These are phyloP conservation scores for Suillus subluteus DNA, from an alignment of 768 basidiomycete genomes.

Conservation along the genomic window DNA sequence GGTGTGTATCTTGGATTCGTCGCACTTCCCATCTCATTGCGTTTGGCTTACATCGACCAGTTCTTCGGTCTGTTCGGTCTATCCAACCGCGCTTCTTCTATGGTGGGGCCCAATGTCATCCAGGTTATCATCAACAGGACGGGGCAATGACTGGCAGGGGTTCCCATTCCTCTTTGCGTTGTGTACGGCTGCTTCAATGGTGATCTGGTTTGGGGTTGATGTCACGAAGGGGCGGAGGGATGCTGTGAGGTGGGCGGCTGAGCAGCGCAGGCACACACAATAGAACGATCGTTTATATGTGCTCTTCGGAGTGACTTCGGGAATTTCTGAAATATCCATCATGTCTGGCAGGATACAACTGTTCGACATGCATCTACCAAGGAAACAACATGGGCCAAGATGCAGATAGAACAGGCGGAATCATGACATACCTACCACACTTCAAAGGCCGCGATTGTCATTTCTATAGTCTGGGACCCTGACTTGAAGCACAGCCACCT, in stretches of 20 bases:
- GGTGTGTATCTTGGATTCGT: conserved; percentile 35
- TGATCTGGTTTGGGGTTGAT: conserved; percentile 80
- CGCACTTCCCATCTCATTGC: not conserved
- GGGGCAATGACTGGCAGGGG: conserved; percentile 79
- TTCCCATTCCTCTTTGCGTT: conserved; percentile 84
- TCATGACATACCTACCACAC: not conserved
- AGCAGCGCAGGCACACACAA: conserved; percentile 18
- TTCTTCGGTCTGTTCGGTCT: conserved; percentile 89
- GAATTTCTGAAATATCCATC: not conserved
- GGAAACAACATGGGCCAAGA: not conserved
- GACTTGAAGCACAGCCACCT: not conserved
- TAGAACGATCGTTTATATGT: not conserved
- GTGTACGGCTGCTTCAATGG: conserved; percentile 63
- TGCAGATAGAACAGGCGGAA: not conserved
- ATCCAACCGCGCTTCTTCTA: conserved; percentile 83
- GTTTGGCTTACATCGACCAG: conserved; percentile 34
- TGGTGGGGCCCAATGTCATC: conserved; percentile 86
- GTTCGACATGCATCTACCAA: not conserved
- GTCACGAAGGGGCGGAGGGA: conserved; percentile 63
- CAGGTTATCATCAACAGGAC: conserved; percentile 78
- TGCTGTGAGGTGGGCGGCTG: conserved; percentile 59
- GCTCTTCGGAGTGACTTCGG: not conserved
- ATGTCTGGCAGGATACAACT: not conserved
- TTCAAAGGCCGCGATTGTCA: not conserved
- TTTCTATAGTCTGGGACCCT: not conserved